Percentiles rank a stretch among this genome's conserved stretches.
phyloP scores from a whole-genome alignment of 2,329 filamentous ascomycete species.

The Dothideomycetes sp. region DNA sequence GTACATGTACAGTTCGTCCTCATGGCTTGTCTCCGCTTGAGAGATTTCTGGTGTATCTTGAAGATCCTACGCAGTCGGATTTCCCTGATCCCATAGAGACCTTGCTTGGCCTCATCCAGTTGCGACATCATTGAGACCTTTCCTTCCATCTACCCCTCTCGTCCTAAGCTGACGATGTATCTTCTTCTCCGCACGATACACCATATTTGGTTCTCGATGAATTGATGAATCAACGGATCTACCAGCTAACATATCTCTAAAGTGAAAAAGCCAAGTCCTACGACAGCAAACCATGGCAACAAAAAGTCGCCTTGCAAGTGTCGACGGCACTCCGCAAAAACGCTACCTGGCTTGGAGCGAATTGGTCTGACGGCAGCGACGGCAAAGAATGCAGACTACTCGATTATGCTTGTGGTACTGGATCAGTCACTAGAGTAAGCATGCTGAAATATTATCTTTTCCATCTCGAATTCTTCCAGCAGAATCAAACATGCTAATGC shows the following conservation, averaged over 20 bases:
- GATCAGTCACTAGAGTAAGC: slow-evolving; percentile 21
- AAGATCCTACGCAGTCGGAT: no score
- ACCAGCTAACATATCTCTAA: not conserved
- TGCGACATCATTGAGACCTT: no score
- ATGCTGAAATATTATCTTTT: no score
- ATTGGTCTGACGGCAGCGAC: slow-evolving; percentile 17
- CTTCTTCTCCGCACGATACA: not conserved
- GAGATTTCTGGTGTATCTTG: no score
- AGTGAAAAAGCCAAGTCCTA: slow-evolving; percentile 26
- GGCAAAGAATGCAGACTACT: slow-evolving; percentile 19
- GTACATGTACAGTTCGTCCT: no score
- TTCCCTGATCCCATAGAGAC: no score
- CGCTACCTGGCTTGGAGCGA: slow-evolving; percentile 23
- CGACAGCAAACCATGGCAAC: slow-evolving; percentile 26
- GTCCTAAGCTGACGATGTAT: not conserved
- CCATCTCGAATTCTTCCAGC: not conserved
- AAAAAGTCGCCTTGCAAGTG: slow-evolving; percentile 23
- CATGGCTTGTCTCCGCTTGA: no score
- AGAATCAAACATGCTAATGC: not conserved
- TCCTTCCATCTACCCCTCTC: not conserved
- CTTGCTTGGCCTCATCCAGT: no score
- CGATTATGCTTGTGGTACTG: slow-evolving; percentile 29
- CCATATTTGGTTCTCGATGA: not conserved
- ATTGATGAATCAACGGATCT: not conserved
- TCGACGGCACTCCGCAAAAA: slow-evolving; percentile 21